Conservation (phyloP, 179 eudicot species). For the Gypsophila paniculata region DNA sequence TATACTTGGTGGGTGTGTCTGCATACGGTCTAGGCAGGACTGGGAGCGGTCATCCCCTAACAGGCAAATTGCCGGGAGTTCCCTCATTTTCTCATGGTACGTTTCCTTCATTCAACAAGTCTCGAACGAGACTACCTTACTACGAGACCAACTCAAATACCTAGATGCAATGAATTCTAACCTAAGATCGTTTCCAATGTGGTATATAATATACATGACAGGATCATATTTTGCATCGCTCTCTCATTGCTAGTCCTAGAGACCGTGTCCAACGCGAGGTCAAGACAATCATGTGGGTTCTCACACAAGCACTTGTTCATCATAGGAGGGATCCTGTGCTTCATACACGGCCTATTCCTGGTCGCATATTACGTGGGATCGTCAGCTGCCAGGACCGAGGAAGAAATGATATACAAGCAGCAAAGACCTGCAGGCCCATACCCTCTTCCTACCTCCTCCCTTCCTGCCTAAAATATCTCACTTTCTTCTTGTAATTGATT, state of each 20-base stretch:
- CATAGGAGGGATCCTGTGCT: constrained; percentile 37
- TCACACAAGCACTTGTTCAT: constrained; percentile 47
- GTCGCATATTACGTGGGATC: constrained; percentile 37
- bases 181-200: not conserved
- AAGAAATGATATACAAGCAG: constrained; percentile 18
- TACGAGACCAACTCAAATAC: too few relatives aligned
- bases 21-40: constrained; percentile 59
- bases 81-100: constrained; percentile 72
- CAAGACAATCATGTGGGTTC: constrained; percentile 53
- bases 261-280: constrained; percentile 45
- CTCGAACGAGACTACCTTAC: too few relatives aligned
- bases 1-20: constrained; percentile 70
- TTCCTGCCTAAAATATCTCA: not conserved
- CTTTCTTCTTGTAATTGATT: too few relatives aligned
- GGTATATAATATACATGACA: not conserved
- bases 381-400: constrained; percentile 26
- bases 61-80: constrained; percentile 60
- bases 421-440: constrained; percentile 27
- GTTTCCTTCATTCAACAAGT: not conserved
- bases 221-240: constrained; percentile 42
- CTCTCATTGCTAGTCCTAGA: constrained; percentile 55
- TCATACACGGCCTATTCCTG: constrained; percentile 35
- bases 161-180: too few relatives aligned
- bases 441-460: constrained; percentile 27
- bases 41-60: constrained; percentile 52